Percentiles rank a stretch among this genome's conserved stretches.
These are phyloP conservation scores for Hymenoscyphus occultus DNA, from an alignment of 2,329 filamentous ascomycete genomes.

Conservation along the genomic window DNA sequence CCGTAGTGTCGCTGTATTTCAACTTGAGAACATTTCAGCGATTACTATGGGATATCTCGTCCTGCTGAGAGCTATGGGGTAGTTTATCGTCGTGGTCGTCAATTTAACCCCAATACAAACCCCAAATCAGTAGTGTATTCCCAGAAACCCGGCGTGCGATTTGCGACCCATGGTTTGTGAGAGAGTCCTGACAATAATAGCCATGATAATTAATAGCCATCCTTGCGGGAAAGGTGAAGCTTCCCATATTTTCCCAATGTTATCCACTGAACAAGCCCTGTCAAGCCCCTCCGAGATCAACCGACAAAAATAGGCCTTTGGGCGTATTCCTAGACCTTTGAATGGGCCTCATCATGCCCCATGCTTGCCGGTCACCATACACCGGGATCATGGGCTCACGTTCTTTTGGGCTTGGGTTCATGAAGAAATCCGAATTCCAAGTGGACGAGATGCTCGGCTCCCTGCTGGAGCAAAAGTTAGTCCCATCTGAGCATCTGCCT, in stretches of 20 bases:
- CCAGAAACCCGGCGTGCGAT: slow-evolving; percentile 12
- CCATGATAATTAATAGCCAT: not conserved
- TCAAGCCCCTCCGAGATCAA: slow-evolving; percentile 3
- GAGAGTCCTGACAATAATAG: not conserved
- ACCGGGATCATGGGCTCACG: not conserved
- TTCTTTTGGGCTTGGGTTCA: not conserved
- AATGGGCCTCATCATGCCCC: not conserved
- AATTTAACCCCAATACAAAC: not conserved
- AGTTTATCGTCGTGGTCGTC: not conserved
- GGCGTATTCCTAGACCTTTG: not conserved
- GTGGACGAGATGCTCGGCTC: not conserved
- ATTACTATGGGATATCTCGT: not conserved
- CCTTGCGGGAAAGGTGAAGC: not conserved
- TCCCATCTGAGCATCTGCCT: slow-evolving; percentile 1
- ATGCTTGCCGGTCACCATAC: slow-evolving; percentile 1
- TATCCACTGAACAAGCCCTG: slow-evolving; percentile 1
- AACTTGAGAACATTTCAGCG: not conserved
- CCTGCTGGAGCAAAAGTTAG: slow-evolving; percentile 5
- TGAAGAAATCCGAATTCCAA: not conserved
- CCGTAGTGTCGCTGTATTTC: not conserved
- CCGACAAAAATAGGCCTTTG: slow-evolving; percentile 4
- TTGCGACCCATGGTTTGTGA: slow-evolving; percentile 1
- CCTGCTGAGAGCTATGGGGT: too few relatives aligned
- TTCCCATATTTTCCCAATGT: slow-evolving; percentile 1
- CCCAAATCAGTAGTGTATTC: slow-evolving; percentile 7